Percentiles rank a stretch among this genome's conserved stretches.
Evolutionary conservation across 2,329 filamentous ascomycete species (phyloP).

Genomic region (Geosmithia flava): DNA sequence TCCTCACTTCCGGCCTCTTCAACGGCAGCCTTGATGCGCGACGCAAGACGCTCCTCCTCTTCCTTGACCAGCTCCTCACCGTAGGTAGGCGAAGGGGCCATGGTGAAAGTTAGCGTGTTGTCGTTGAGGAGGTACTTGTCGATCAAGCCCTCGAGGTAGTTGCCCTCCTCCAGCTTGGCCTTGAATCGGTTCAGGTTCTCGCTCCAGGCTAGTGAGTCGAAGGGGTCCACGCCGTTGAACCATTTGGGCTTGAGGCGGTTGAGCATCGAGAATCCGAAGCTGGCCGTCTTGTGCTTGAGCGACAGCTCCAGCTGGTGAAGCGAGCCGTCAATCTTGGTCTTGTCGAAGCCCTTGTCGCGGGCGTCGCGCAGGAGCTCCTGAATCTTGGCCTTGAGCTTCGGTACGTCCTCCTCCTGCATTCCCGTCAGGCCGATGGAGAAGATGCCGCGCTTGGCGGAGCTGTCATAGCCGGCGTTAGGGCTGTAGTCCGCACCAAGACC

Average conservation of each 20-base stretch:
- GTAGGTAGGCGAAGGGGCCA: constrained; percentile 73
- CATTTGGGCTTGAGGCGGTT: constrained; percentile 81
- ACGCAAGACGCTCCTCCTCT: constrained; percentile 61
- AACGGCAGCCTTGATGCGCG: constrained; percentile 60
- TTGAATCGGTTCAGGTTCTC: constrained; percentile 79
- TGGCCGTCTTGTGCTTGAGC: constrained; percentile 91
- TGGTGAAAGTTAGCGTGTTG: constrained; percentile 82
- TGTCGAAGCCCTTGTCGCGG: constrained; percentile 68
- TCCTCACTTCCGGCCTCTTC: constrained; percentile 57
- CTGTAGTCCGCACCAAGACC: constrained; percentile 89
- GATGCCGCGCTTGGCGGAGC: constrained; percentile 61
- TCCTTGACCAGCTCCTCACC: constrained; percentile 62
- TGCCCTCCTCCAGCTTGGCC: constrained; percentile 56
- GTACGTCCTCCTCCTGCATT: constrained; percentile 69
- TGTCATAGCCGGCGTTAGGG: constrained; percentile 86
- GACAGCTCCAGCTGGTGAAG: constrained; percentile 89
- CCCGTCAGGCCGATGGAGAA: constrained; percentile 88
- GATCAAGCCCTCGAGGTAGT: constrained; percentile 73
- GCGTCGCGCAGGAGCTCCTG: constrained; percentile 59
- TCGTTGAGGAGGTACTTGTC: constrained; percentile 87
- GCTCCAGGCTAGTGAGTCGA: constrained; percentile 85
- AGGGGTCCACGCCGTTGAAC: constrained; percentile 92
- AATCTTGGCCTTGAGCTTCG: constrained; percentile 63
- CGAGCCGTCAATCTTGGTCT: constrained; percentile 83
- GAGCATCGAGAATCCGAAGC: constrained; percentile 84